Percentiles rank a stretch among this genome's conserved stretches.
phyloP scores from a whole-genome alignment of 2,329 filamentous ascomycete species.

The Eutypella sp. region DNA sequence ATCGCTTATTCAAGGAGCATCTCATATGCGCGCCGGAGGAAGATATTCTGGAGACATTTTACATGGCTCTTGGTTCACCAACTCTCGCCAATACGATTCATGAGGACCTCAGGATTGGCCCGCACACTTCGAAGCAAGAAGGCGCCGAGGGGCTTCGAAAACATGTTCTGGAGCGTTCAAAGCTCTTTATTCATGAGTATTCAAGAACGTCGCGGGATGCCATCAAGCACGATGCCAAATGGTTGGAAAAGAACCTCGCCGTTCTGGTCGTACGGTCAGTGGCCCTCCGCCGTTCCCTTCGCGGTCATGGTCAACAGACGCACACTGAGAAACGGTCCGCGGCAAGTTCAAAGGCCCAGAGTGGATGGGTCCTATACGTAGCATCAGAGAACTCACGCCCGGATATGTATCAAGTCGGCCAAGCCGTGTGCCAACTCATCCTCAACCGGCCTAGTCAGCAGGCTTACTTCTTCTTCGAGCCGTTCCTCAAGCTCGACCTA shows the following conservation, averaged over 20 bases:
- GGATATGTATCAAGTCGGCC: constrained; percentile 89
- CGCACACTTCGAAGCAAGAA: constrained; percentile 60
- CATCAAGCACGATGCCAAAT: constrained; percentile 83
- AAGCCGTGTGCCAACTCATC: constrained; percentile 76
- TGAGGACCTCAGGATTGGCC: constrained; percentile 70
- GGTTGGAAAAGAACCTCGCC: constrained; percentile 80
- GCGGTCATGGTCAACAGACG: constrained; percentile 61
- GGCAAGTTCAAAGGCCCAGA: constrained; percentile 51
- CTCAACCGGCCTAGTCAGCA: constrained; percentile 80
- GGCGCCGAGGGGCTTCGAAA: constrained; percentile 67
- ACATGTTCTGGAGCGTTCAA: constrained; percentile 79
- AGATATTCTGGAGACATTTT: constrained; percentile 79
- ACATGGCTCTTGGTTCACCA: constrained; percentile 72
- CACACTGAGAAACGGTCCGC: constrained; percentile 73
- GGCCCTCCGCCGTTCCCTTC: constrained; percentile 70
- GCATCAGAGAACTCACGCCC: constrained; percentile 56
- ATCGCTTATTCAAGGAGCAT: constrained; percentile 79
- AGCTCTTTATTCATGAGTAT: constrained; percentile 81
- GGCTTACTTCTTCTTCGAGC: constrained; percentile 85
- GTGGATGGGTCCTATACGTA: constrained; percentile 68
- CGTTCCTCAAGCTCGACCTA: constrained; percentile 80
- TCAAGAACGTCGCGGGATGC: constrained; percentile 64
- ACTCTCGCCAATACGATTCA: constrained; percentile 73
- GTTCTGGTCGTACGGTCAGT: constrained; percentile 78
- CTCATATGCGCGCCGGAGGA: constrained; percentile 88